Evolutionary conservation across 257 asterid species (phyloP), one percentile per base, ranked within the genome.

Genomic region (Penstemon davidsonii): DNA sequence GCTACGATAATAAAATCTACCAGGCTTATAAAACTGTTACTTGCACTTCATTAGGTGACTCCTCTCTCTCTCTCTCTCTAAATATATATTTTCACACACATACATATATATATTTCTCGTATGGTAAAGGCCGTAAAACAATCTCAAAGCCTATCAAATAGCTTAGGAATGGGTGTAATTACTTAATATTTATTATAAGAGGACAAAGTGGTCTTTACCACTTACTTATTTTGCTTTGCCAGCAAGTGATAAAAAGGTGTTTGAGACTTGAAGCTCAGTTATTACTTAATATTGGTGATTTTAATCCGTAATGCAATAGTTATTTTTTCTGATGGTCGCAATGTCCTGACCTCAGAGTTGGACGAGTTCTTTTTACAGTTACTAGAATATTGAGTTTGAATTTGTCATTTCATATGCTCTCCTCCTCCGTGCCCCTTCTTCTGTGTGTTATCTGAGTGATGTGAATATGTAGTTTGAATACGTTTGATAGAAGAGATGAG

Each of bases 201-300:
- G 42, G 67, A 56, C 19, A 4, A 55, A 5, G 62, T 18, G 7
- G 57, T 39, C 40, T 61, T 25, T 37, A 60, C 13, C 53, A 58
- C 53, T 25, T 39, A 9, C 39, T 18, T 56, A 33, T 56, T 40
- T 4, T 66, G 60, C 8, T 56, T 33, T 47, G 12, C 13, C 15
- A 13, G 25, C 9, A 11, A 49, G 65, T 63, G 56, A 58, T 51
- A 7, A 49, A 42, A 42, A 13, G 57, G 1, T n/a, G 18, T 50
- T 8, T 61, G 68, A 25, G 45, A 46, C 62, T 61, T 66, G 55
- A 71, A 46, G 52, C 40, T 60, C 56, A 69, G 19, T 49, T 53
- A 10, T 5, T 47, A 5, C 56, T 41, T 15, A 18, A 3, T 25
- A 7, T 54, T 54, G 44, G 61, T 49, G 4, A 47, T 53, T 66